These are phyloP conservation scores for Cryptococcus jaspeensis DNA, from an alignment of 1,284 basidiomycete species.

Conservation along the genomic window DNA sequence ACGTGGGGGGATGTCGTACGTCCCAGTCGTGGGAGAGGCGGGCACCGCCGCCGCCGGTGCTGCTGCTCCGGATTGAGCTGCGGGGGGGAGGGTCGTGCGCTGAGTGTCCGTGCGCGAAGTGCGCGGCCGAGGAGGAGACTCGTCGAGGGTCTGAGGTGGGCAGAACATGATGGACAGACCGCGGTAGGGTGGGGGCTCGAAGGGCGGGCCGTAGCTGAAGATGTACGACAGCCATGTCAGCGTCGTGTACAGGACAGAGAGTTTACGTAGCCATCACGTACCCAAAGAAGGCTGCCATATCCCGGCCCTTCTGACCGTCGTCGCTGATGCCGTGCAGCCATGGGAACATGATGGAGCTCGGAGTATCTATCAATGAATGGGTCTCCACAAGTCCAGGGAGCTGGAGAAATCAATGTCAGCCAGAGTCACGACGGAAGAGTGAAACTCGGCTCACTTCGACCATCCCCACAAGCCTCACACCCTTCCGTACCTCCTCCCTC, in stretches of 20 bases:
- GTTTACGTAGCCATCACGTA: slow-evolving; percentile 8
- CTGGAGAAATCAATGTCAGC: slow-evolving; percentile 16
- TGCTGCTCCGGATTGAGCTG: too few relatives aligned
- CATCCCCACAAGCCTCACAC: slow-evolving; percentile 44
- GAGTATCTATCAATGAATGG: slow-evolving; percentile 46
- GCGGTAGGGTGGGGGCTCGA: slow-evolving; percentile 49
- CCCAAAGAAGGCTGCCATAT: slow-evolving; percentile 51
- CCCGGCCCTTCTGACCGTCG: slow-evolving; percentile 43
- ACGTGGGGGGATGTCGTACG: slow-evolving; percentile 17
- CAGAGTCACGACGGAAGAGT: neutral
- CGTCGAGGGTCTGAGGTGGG: slow-evolving; percentile 38
- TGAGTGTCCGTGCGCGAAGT: slow-evolving; percentile 8
- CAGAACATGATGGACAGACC: slow-evolving; percentile 44
- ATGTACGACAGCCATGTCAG: too few relatives aligned
- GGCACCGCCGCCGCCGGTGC: neutral
- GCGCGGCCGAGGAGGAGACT: slow-evolving; percentile 3
- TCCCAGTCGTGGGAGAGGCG: neutral
- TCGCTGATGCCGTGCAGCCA: slow-evolving; percentile 52
- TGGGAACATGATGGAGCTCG: slow-evolving; percentile 49
- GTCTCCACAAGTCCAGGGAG: slow-evolving; percentile 40
- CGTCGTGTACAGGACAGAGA: slow-evolving; percentile 1
- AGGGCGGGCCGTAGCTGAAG: slow-evolving; percentile 34
- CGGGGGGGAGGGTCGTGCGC: slow-evolving; percentile 9
- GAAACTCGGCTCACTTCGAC: slow-evolving; percentile 34
- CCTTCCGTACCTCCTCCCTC: slow-evolving; percentile 40